Evolutionary conservation across 345 rosid genomes (phyloP).

Genomic region (Ailanthus altissimus): DNA sequence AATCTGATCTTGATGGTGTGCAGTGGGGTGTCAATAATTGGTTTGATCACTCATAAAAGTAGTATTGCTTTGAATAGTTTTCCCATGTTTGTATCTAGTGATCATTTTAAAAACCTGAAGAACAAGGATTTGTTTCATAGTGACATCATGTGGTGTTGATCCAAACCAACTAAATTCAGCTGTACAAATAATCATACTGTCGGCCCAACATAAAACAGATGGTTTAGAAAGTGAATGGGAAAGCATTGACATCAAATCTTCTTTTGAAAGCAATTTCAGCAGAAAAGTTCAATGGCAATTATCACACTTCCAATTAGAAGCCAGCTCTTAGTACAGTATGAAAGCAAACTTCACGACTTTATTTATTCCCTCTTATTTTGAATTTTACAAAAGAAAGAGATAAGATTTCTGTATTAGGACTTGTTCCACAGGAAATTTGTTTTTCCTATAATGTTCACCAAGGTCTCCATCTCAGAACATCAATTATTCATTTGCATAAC

Average conservation of each 20-base stretch:
- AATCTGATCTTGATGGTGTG: not conserved
- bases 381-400: not conserved
- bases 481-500: slow-evolving; percentile 1
- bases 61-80: not conserved
- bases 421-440: not conserved
- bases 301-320: slow-evolving; percentile 3
- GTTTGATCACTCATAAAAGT: not conserved
- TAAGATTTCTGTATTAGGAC: not conserved
- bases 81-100: not conserved
- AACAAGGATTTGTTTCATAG: not conserved
- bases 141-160: not conserved
- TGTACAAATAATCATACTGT: not conserved
- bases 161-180: not conserved
- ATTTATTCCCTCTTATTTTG: slow-evolving; percentile 14
- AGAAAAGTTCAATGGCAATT: not conserved
- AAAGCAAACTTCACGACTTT: slow-evolving; percentile 5
- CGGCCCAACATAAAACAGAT: not conserved
- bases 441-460: not conserved
- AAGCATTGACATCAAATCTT: not conserved
- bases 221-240: not conserved
- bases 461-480: not conserved
- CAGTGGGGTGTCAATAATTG: not conserved
- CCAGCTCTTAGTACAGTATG: not conserved
- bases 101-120: not conserved
- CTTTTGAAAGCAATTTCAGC: not conserved